Conservation (phyloP, 1,284 basidiomycete genomes). For the Boletellus deceptivus region DNA sequence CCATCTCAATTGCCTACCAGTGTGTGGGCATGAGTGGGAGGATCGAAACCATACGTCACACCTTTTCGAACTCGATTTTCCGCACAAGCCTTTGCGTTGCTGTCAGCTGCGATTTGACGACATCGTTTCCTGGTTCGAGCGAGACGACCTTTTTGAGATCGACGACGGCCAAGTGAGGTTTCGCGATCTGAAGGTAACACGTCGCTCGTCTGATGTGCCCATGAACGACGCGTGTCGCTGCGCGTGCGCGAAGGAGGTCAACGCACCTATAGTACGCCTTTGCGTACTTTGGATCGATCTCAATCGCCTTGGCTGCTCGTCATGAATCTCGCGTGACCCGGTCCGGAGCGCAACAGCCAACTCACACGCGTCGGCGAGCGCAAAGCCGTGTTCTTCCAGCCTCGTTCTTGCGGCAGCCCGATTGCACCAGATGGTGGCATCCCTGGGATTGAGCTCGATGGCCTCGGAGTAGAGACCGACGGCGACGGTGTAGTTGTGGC, state of each 20-base stretch:
- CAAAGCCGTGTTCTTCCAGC: constrained; percentile 82
- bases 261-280: constrained; percentile 85
- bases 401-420: constrained; percentile 77
- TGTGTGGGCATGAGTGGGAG: not conserved
- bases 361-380: constrained; percentile 74
- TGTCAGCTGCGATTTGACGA: constrained; percentile 78
- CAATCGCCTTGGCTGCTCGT: constrained; percentile 75
- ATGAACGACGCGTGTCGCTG: constrained; percentile 5
- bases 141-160: constrained; percentile 86
- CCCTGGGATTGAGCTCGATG: constrained; percentile 75
- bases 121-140: constrained; percentile 87
- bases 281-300: constrained; percentile 86
- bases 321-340: constrained; percentile 17
- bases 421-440: constrained; percentile 79
- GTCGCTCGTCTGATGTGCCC: constrained; percentile 69
- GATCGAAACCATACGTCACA: constrained; percentile 27
- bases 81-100: constrained; percentile 90
- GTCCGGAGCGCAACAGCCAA: constrained; percentile 14
- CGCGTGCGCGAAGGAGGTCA: not conserved
- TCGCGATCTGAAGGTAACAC: constrained; percentile 88
- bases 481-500: constrained; percentile 58
- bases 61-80: constrained; percentile 88
- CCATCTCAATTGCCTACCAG: constrained; percentile 80
- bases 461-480: constrained; percentile 76
- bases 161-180: constrained; percentile 77